phyloP scores from a whole-genome alignment of 768 basidiomycete genomes.

The Phaeotremella fagi region DNA sequence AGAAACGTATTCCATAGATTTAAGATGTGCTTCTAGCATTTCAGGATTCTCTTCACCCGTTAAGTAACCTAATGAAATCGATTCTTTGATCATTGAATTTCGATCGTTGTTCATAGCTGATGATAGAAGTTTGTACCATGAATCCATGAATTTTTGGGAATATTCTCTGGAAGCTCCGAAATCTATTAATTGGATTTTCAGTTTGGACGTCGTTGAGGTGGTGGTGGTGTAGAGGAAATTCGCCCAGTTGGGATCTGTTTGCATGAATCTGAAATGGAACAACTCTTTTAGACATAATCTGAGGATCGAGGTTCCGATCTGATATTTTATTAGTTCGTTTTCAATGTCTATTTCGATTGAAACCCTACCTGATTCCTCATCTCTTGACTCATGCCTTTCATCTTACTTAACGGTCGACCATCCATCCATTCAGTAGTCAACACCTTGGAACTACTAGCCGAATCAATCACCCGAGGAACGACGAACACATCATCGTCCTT shows the following conservation, averaged over 20 bases:
- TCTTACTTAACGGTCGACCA: slow-evolving; percentile 72
- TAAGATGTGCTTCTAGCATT: slow-evolving; percentile 82
- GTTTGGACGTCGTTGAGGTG: neutral
- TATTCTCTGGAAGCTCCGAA: slow-evolving; percentile 93
- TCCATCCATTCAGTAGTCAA: slow-evolving; percentile 83
- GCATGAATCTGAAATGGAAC: slow-evolving; percentile 88
- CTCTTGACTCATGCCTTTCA: slow-evolving; percentile 53
- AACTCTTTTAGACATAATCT: slow-evolving; percentile 85
- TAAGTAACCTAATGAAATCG: slow-evolving; percentile 78
- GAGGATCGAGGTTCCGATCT: slow-evolving; percentile 81
- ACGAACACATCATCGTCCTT: slow-evolving; percentile 61
- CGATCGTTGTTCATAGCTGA: slow-evolving; percentile 69
- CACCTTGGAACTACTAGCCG: slow-evolving; percentile 72
- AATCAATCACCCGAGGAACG: slow-evolving; percentile 76
- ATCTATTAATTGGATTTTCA: slow-evolving; percentile 67
- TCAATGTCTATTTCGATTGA: neutral
- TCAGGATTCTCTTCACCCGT: slow-evolving; percentile 84
- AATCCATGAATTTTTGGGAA: slow-evolving; percentile 75
- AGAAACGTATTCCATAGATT: slow-evolving; percentile 76
- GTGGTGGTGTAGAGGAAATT: slow-evolving; percentile 82
- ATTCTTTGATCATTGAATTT: slow-evolving; percentile 64
- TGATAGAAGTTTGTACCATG: slow-evolving; percentile 76
- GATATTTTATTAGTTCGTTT: neutral
- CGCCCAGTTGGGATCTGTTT: slow-evolving; percentile 98
- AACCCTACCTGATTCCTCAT: slow-evolving; percentile 66